phyloP scores from a whole-genome alignment of 139 green algal genomes.

The Chlamydomonas urium region DNA sequence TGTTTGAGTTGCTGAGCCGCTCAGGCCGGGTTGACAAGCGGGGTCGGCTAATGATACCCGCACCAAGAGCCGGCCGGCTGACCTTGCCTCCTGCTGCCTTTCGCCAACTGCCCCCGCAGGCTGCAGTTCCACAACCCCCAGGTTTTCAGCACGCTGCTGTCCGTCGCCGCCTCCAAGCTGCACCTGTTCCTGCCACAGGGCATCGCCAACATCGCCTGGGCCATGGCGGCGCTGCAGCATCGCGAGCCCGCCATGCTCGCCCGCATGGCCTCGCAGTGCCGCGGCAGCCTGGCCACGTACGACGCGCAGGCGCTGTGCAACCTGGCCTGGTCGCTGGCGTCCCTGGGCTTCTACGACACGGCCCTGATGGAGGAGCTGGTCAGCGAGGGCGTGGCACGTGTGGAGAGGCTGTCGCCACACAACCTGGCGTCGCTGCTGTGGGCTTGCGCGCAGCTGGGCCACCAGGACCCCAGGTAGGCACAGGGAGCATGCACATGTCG shows the following conservation, averaged over 20 bases:
- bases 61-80: too few species aligned
- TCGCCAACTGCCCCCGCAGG: not conserved
- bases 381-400: conserved; percentile 16
- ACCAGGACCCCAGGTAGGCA: too few species aligned
- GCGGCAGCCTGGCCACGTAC: not conserved
- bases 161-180: conserved; percentile 32
- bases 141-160: conserved; percentile 30
- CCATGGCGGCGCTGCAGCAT: conserved; percentile 38
- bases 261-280: not conserved
- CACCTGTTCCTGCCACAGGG: conserved; percentile 49
- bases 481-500: too few species aligned
- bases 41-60: not conserved
- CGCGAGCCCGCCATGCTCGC: not conserved
- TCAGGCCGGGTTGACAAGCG: not conserved
- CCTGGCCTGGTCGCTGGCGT: conserved; percentile 23
- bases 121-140: not conserved
- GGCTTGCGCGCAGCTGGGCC: conserved; percentile 37
- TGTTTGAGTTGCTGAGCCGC: not conserved
- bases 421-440: conserved; percentile 50
- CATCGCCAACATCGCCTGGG: conserved; percentile 54
- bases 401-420: conserved; percentile 35
- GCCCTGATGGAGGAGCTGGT: conserved; percentile 17
- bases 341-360: conserved; percentile 7
- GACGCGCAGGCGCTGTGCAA: conserved; percentile 21
- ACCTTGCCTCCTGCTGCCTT: conserved; percentile 1